phyloP scores from a whole-genome alignment of 352 stramenopile species.

The Phytophthora kernoviae region DNA sequence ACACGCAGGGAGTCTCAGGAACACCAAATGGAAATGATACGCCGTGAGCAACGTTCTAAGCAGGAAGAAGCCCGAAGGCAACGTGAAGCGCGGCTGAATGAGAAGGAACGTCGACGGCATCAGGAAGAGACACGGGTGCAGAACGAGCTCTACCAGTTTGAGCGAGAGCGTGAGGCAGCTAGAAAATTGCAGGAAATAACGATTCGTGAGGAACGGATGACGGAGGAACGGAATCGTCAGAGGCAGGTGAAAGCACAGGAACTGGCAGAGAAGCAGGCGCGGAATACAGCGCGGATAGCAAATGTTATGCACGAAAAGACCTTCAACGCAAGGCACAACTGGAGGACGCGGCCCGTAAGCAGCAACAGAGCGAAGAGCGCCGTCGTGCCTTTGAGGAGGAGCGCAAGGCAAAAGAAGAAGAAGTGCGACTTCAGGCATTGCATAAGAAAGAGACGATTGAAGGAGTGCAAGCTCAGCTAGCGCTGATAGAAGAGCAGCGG shows the following conservation, averaged over 20 bases:
- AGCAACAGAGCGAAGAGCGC: slow-evolving; percentile 66
- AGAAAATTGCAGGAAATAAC: slow-evolving; percentile 55
- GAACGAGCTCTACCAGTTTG: slow-evolving; percentile 48
- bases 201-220: slow-evolving; percentile 46
- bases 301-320: slow-evolving; percentile 66
- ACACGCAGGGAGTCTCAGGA: slow-evolving; percentile 45
- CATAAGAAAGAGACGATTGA: slow-evolving; percentile 73
- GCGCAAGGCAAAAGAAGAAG: slow-evolving; percentile 48
- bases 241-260: slow-evolving; percentile 48
- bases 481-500: slow-evolving; percentile 56
- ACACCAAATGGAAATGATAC: slow-evolving; percentile 46
- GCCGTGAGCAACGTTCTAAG: slow-evolving; percentile 52
- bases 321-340: slow-evolving; percentile 49
- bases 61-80: slow-evolving; percentile 56
- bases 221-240: slow-evolving; percentile 52
- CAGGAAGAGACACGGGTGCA: slow-evolving; percentile 64
- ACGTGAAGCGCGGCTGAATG: slow-evolving; percentile 45
- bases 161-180: slow-evolving; percentile 48
- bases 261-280: slow-evolving; percentile 61
- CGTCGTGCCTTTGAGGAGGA: slow-evolving; percentile 50
- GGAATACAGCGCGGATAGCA: slow-evolving; percentile 69
- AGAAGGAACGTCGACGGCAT: slow-evolving; percentile 56
- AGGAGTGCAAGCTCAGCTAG: slow-evolving; percentile 60
- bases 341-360: slow-evolving; percentile 59
- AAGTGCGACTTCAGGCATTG: slow-evolving; percentile 45